Conservation (phyloP, 73 alveolate species). For the Diophrys sp. region DNA sequence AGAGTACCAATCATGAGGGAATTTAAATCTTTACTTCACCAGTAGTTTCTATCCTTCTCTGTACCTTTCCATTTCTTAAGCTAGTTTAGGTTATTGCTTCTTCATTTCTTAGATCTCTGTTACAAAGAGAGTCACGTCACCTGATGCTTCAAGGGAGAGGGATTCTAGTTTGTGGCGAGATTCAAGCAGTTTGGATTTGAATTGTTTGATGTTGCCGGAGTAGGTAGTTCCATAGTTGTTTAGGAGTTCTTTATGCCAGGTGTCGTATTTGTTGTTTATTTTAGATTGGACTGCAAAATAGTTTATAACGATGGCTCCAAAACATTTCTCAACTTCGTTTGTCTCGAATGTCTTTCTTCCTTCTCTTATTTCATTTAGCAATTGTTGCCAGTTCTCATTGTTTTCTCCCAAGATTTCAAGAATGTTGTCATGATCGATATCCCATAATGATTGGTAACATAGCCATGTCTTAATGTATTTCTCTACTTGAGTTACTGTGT, state of each 20-base stretch:
- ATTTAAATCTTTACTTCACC: conserved; percentile 79
- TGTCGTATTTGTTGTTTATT: conserved; percentile 96
- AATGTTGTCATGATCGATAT: conserved; percentile 87
- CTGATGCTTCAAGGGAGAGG: conserved; percentile 72
- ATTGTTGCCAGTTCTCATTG: conserved; percentile 91
- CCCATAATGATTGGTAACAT: conserved; percentile 98
- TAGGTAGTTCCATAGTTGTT: conserved; percentile 88
- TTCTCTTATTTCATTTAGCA: conserved; percentile 87
- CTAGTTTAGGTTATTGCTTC: conserved; percentile 66
- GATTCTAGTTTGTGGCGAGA: conserved; percentile 85
- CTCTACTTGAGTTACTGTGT: conserved; percentile 74
- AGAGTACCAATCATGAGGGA: conserved; percentile 84
- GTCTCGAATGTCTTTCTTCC: conserved; percentile 91
- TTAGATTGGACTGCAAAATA: conserved; percentile 90
- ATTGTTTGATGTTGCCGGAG: conserved; percentile 80
- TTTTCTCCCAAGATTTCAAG: conserved; percentile 89
- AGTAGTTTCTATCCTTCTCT: conserved; percentile 82
- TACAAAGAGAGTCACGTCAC: conserved; percentile 91
- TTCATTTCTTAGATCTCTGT: conserved; percentile 93
- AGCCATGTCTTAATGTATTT: conserved; percentile 96
- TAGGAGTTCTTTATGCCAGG: conserved; percentile 95
- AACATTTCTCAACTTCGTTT: conserved; percentile 83
- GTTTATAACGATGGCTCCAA: conserved; percentile 97
- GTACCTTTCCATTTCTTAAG: conserved; percentile 76
- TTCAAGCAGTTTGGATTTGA: conserved; percentile 63